Evolutionary conservation across 352 stramenopile species (phyloP), one percentile per base, ranked within the genome.

Genomic region (Phytophthora meadii): DNA sequence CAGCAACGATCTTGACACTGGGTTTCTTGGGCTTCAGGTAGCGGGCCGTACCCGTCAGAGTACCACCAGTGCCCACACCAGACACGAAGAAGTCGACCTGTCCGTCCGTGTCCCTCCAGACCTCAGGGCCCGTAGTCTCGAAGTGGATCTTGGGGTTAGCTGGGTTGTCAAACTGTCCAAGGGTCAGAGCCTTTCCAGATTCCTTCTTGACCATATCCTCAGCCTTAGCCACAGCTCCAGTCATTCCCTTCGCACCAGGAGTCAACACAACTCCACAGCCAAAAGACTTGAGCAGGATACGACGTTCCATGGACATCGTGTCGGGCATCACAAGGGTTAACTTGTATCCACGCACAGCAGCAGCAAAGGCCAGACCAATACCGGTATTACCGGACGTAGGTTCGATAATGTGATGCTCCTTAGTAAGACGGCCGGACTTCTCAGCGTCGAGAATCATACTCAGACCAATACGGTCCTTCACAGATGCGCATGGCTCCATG

Each of bases 101-200:
- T 24, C 90, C 88, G 67, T 95, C 86, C 19, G 88, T 97, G 74
- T 95, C 84, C 39, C 77, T 74, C 90, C 90, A 97, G 53, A 97
- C 81, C 60, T 97, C 90, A 2, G 87, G 87, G 12, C 88, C 90
- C 15, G 90, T 96, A 10, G 89, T 96, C 70, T 96, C 81, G 52
- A 84, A 94, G 74, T 97, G 89, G 70, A 96, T 94, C 67, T 98
- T 94, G n/a, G 94, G 94, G 82, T 99, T 99, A 39, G 97, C 95
- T 15, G 91, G 90, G 81, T 99, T 99, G 74, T 98, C 97, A 71
- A 98, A 99, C 78, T 99, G 96, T 40, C 92, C 86, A 14, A 98
- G 84, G 25, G 97, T 83, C 52, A 95, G 65, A 44, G 86, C 74
- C 60, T 90, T 91, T 22, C 39, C 52, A 19, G 84, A 71, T 40